These are phyloP conservation scores for Agaricus bisporus DNA, from an alignment of 768 basidiomycete species.

Conservation along the genomic window DNA sequence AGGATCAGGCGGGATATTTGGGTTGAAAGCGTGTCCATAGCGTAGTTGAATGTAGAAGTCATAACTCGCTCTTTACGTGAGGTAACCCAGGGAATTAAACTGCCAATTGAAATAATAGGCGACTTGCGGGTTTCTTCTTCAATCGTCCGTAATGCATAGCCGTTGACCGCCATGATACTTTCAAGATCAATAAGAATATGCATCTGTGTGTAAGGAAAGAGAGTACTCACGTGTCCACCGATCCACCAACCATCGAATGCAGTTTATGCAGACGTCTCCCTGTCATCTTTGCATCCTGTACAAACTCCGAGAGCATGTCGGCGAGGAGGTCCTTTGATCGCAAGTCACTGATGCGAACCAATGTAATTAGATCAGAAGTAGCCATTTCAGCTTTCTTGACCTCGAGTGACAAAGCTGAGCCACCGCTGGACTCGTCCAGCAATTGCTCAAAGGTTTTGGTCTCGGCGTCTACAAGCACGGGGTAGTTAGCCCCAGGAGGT, in stretches of 20 bases:
- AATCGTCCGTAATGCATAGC: conserved; percentile 60
- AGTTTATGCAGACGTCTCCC: conserved; percentile 57
- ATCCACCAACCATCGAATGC: conserved; percentile 61
- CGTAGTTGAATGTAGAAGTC: conserved; percentile 46
- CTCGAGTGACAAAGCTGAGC: conserved; percentile 55
- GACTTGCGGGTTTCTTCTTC: conserved; percentile 33
- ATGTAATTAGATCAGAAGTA: conserved; percentile 55
- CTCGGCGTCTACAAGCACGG: conserved; percentile 53
- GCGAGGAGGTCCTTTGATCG: conserved; percentile 54
- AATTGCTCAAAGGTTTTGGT: conserved; percentile 58
- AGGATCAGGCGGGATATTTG: conserved; percentile 52
- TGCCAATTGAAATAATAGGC: conserved; percentile 18
- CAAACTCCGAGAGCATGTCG: conserved; percentile 45
- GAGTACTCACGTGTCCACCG: conserved; percentile 62
- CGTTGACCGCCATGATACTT: conserved; percentile 72
- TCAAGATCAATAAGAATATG: background rate
- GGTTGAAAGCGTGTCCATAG: conserved; percentile 53
- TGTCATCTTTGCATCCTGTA: conserved; percentile 53
- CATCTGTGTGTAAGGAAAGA: background rate
- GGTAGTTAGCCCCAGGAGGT: conserved; percentile 47
- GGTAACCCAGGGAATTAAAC: conserved; percentile 32
- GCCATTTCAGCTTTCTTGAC: conserved; percentile 78
- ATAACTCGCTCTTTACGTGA: conserved; percentile 38
- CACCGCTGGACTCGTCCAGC: conserved; percentile 51
- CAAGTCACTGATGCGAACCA: conserved; percentile 60